phyloP scores from a whole-genome alignment of 2,329 filamentous ascomycete genomes.

The Calycina marina region DNA sequence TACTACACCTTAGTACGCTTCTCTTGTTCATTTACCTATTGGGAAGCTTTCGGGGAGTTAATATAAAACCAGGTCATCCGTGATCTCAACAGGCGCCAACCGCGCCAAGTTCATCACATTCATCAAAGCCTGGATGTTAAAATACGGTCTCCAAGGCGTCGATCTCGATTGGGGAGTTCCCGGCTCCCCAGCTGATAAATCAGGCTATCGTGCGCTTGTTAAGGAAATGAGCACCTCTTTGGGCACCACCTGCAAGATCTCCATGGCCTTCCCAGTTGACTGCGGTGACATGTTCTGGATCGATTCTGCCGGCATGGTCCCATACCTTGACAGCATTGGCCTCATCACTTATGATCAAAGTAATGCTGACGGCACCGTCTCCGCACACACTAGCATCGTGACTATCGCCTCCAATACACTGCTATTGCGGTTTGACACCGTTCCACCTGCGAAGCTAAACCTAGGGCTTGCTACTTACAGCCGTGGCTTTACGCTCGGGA shows the following conservation, averaged over 20 bases:
- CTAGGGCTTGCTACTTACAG: constrained; percentile 33
- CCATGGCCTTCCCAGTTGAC: not conserved
- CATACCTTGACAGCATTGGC: constrained; percentile 17
- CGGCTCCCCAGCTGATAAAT: not conserved
- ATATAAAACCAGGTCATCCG: not conserved
- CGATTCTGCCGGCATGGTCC: constrained; percentile 3
- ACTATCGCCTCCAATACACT: constrained; percentile 28
- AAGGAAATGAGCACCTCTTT: not conserved
- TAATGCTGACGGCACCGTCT: constrained; percentile 21
- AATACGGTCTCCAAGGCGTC: not conserved
- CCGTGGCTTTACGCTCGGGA: constrained; percentile 10
- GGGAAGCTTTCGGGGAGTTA: not conserved
- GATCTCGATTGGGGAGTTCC: not conserved
- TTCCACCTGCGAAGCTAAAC: constrained; percentile 27
- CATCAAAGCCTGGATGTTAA: not conserved
- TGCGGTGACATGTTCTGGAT: not conserved
- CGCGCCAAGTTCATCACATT: not conserved
- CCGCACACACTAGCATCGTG: constrained; percentile 30
- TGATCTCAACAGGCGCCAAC: not conserved
- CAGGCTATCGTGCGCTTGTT: not conserved
- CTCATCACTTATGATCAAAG: constrained; percentile 17
- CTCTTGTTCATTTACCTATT: not conserved
- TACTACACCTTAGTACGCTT: not conserved
- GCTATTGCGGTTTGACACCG: constrained; percentile 30
- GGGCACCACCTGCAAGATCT: not conserved